These are phyloP conservation scores for Cocos nucifera DNA, from an alignment of 176 grass and related monocot genomes.

Conservation along the genomic window DNA sequence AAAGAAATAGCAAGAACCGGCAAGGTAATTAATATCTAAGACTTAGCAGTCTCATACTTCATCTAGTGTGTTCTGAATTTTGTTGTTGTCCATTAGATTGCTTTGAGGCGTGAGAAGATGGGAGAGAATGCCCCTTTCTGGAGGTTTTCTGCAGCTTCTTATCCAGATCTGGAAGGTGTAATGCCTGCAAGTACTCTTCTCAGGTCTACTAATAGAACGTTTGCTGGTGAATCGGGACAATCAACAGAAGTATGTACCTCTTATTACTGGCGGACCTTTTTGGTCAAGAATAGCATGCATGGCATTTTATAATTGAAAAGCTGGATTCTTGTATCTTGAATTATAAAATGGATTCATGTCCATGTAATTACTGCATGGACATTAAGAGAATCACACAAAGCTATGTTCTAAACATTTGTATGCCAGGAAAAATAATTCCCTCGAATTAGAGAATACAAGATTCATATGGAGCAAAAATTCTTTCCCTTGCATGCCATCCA, in stretches of 20 bases:
- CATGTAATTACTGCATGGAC: too few species aligned
- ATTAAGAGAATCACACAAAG: too few species aligned
- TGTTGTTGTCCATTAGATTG: conserved; percentile 50
- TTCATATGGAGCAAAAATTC: too few species aligned
- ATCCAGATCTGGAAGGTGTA: conserved; percentile 57
- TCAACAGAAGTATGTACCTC: conserved; percentile 39
- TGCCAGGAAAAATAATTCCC: too few species aligned
- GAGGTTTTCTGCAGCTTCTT: conserved; percentile 91
- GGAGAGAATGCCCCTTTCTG: conserved; percentile 89
- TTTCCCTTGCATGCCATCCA: too few species aligned
- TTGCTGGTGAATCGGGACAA: conserved; percentile 36
- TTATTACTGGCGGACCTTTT: neutral
- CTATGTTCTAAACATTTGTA: too few species aligned
- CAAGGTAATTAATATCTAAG: conserved; percentile 32
- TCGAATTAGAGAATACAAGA: too few species aligned
- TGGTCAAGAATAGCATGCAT: neutral
- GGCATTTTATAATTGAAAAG: too few species aligned
- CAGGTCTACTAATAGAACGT: conserved; percentile 30
- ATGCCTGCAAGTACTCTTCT: conserved; percentile 35
- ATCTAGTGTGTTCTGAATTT: neutral
- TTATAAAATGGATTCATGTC: too few species aligned
- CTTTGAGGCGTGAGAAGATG: conserved; percentile 84
- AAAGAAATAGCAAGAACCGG: conserved; percentile 91
- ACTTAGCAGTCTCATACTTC: too few species aligned
- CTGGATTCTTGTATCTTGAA: too few species aligned